phyloP scores from a whole-genome alignment of 768 basidiomycete genomes.

The Imleria badia region DNA sequence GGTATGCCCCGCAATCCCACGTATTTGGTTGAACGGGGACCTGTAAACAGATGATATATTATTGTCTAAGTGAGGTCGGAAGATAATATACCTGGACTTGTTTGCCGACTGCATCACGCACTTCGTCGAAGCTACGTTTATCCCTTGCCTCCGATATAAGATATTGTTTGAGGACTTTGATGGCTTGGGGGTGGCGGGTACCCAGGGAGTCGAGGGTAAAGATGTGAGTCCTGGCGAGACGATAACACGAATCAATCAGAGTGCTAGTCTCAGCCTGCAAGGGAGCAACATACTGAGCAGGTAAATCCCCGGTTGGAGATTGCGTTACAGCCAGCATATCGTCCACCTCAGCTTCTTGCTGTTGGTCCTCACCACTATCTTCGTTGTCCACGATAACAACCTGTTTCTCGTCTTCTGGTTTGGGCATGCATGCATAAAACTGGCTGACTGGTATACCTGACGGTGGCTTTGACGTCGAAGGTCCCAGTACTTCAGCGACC shows the following conservation, averaged over 20 bases:
- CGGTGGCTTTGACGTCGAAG: constrained; percentile 3
- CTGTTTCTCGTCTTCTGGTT: not conserved
- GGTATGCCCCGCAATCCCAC: constrained; percentile 90
- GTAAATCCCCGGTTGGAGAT: constrained; percentile 11
- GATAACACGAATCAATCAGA: not conserved
- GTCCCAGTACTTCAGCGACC: not conserved
- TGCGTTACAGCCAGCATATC: constrained; percentile 29
- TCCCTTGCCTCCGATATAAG: constrained; percentile 75
- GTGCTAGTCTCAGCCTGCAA: not conserved
- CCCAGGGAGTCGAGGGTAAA: constrained; percentile 92
- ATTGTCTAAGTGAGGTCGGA: not conserved
- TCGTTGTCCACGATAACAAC: constrained; percentile 21
- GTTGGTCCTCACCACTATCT: constrained; percentile 28
- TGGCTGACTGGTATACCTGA: constrained; percentile 16
- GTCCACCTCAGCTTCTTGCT: constrained; percentile 33
- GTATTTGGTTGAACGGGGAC: constrained; percentile 88
- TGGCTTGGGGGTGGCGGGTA: constrained; percentile 62
- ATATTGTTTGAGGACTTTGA: constrained; percentile 62
- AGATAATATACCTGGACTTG: constrained; percentile 48
- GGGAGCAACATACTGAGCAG: constrained; percentile 21
- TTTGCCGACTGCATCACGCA: constrained; percentile 43
- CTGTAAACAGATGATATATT: constrained; percentile 37
- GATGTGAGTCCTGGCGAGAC: constrained; percentile 61
- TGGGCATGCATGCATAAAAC: constrained; percentile 23
- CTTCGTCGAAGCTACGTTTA: constrained; percentile 50